Conservation (phyloP, 108 stramenopile genomes). For the Fragilaria crotonensis region DNA sequence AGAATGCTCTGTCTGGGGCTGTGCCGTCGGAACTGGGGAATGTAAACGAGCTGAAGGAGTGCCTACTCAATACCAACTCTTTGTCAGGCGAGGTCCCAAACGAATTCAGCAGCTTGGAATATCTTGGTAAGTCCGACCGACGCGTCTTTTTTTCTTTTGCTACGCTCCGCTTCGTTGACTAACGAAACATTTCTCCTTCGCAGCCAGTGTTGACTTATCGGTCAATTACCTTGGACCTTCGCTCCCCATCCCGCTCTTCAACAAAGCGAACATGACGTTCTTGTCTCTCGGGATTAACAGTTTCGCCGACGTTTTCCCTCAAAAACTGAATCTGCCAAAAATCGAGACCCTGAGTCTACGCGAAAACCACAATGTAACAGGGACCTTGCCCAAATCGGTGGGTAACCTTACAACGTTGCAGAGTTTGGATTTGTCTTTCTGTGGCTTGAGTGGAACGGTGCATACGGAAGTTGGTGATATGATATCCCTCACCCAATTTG, state of each 20-base stretch:
- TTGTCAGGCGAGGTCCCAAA: not conserved
- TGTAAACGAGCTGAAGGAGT: not conserved
- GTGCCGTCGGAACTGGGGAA: conserved; percentile 7
- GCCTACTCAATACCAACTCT: not conserved
- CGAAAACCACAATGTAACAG: conserved; percentile 12
- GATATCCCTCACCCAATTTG: not conserved
- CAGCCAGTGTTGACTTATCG: not conserved
- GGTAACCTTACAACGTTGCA: conserved; percentile 3
- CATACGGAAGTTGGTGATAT: conserved; percentile 18
- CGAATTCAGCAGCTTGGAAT: not conserved
- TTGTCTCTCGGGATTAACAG: not conserved
- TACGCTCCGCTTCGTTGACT: not conserved
- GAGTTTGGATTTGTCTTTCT: not conserved
- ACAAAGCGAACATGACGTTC: not conserved
- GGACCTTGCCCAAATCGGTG: conserved; percentile 20
- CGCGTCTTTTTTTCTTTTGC: no score
- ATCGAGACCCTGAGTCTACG: conserved; percentile 10
- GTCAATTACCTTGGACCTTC: not conserved
- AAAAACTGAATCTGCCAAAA: not conserved
- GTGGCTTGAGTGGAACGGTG: conserved; percentile 38
- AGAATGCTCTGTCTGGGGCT: not conserved
- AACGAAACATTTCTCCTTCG: not conserved
- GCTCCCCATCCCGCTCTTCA: not conserved
- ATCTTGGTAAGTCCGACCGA: not conserved
- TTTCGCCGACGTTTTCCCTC: not conserved